phyloP scores from a whole-genome alignment of 1,139 yeast species.

The Nakaseomyces bracarensis region DNA sequence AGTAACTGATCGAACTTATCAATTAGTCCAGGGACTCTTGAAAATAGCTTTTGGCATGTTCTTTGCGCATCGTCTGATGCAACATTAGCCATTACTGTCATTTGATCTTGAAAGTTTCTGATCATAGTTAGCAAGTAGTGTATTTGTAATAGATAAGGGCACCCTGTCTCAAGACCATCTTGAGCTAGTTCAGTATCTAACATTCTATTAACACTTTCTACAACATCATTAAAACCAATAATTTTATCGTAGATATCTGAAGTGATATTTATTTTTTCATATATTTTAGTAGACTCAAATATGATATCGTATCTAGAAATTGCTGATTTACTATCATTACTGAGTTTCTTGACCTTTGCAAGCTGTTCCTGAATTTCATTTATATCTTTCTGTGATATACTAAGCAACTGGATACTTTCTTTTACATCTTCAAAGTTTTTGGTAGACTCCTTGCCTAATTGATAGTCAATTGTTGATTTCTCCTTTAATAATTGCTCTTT shows the following conservation, averaged over 20 bases:
- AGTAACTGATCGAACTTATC: slow-evolving; percentile 59
- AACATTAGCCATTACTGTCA: slow-evolving; percentile 44
- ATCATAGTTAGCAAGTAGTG: slow-evolving; percentile 66
- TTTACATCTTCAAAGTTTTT: slow-evolving; percentile 23
- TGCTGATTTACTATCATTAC: slow-evolving; percentile 45
- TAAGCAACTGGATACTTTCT: slow-evolving; percentile 25
- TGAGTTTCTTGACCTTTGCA: slow-evolving; percentile 48
- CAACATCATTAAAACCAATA: slow-evolving; percentile 44
- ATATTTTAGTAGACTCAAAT: slow-evolving; percentile 53
- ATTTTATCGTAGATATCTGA: slow-evolving; percentile 59
- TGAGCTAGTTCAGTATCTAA: slow-evolving; percentile 48
- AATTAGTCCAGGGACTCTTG: slow-evolving; percentile 39
- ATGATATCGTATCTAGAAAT: slow-evolving; percentile 53
- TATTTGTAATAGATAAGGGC: slow-evolving; percentile 53
- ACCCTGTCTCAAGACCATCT: slow-evolving; percentile 45
- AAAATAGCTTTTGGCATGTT: slow-evolving; percentile 54
- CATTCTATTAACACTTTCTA: slow-evolving; percentile 44
- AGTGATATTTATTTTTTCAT: slow-evolving; percentile 67
- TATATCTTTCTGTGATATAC: slow-evolving; percentile 35
- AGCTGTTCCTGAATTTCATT: slow-evolving; percentile 47
- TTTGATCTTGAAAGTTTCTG: slow-evolving; percentile 72
- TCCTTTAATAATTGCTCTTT: slow-evolving; percentile 58
- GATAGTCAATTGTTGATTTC: slow-evolving; percentile 63
- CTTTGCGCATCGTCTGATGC: slow-evolving; percentile 65
- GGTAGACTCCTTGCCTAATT: slow-evolving; percentile 51